A percentile compares a stretch with the other conserved stretches of the same genome.
phyloP scores from a whole-genome alignment of 257 asterid species.

The Fraxinus quadrangulata region DNA sequence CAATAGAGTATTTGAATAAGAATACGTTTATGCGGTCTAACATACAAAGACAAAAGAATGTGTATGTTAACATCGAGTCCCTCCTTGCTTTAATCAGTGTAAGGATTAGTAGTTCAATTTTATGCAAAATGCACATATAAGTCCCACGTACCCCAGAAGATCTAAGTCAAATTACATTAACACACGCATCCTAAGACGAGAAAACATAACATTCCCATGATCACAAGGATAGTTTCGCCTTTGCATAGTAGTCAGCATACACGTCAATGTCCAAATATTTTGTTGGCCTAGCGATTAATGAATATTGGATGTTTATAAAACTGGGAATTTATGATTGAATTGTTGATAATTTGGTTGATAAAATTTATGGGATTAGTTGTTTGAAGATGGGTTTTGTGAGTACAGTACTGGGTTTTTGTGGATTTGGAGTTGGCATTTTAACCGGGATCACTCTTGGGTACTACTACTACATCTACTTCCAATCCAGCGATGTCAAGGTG shows the following conservation, averaged over 20 bases:
- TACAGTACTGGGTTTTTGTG: slow-evolving; percentile 66
- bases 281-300: background rate
- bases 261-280: background rate
- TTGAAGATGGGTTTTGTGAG: slow-evolving; percentile 75
- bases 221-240: too few species aligned
- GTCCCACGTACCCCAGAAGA: background rate
- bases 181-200: background rate
- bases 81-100: too few species aligned
- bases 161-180: background rate
- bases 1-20: too few species aligned
- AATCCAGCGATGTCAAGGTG: slow-evolving; percentile 87
- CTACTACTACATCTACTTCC: slow-evolving; percentile 65
- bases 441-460: slow-evolving; percentile 43
- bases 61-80: too few species aligned
- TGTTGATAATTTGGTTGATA: background rate
- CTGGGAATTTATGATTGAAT: background rate
- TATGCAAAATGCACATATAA: too few species aligned
- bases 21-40: too few species aligned
- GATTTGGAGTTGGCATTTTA: slow-evolving; percentile 86
- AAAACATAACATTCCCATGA: too few species aligned
- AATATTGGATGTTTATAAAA: background rate
- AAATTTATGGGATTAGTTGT: background rate
- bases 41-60: too few species aligned
- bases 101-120: too few species aligned
- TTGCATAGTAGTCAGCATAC: too few species aligned